Base-by-base conservation (phyloP, 805 yeast genomes). In the Pichia insulana region DNA sequence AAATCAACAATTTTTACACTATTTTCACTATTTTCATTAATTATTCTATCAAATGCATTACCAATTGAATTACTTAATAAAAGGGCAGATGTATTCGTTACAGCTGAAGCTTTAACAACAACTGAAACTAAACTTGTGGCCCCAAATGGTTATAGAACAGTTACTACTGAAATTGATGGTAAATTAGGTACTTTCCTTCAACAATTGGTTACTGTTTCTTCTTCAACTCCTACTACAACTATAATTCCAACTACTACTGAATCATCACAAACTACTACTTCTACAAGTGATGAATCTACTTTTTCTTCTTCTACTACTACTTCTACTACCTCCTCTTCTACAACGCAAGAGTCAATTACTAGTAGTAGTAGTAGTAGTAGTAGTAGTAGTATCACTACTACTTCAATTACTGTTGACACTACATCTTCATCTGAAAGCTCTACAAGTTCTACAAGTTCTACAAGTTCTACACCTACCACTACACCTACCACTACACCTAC, bases 71-170 rank as follows among this genome's bases (percentile, higher is more conserved):
- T 42, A 19, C 36, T 47, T 25, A 40, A 55, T 11, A 58, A 56
- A 43, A 55, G 62, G 46, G 58, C 55, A 9, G 45, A 55, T 26
- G 59, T 48, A 4, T 50, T 51, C 28, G 57, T 57, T 25, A 57
- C 61, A 9, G 58, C 53, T 2, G 48, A 39, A 30, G 47, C 61
- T 3, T 57, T 54, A 22, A 55, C 58, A 4, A 42, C 43, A 13
- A 51, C 54, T 22, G 40, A 42, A 5, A 49, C 53, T 12, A 52
- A 55, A 9, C 37, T 26, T 13, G 50, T 46, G 12, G 37, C 49
- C 17, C 50, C 52, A 15, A 36, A 46, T n/a, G 47, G 43, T 7
- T 46, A 45, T n/a, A 25, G 32, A 17, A 54, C 57, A 3, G 53
- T 47, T 18, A 50, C 54, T 13, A 51, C 53, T 7, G 44, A 36